Conservation (phyloP, 1,139 yeast species). For the Lodderomyces parapsilosis region DNA sequence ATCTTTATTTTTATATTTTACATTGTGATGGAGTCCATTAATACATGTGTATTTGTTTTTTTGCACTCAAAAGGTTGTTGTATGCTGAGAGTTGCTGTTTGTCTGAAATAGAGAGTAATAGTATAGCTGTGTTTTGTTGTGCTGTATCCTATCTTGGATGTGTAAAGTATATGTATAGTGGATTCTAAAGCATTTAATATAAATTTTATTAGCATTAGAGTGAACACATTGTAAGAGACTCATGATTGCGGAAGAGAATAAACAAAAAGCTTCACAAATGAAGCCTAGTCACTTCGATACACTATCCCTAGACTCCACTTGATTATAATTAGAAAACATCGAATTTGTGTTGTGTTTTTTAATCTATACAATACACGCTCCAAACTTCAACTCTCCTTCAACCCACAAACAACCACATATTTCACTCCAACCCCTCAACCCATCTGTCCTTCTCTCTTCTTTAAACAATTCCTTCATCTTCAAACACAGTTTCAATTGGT, state of each 20-base stretch:
- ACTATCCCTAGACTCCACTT: not conserved
- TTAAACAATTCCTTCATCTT: constrained; percentile 59
- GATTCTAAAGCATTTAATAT: constrained; percentile 1
- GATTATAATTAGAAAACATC: not conserved
- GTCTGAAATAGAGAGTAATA: not conserved
- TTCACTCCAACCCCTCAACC: not conserved
- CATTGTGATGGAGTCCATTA: not conserved
- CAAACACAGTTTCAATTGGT: constrained; percentile 96
- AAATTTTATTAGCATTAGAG: constrained; percentile 1
- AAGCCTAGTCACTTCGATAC: too few species aligned
- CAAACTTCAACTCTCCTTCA: not conserved
- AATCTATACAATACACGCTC: not conserved
- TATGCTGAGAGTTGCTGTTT: not conserved
- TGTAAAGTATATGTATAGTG: constrained; percentile 1
- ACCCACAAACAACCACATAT: too few species aligned
- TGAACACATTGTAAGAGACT: too few species aligned
- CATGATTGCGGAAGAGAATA: not conserved
- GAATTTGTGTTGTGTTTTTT: not conserved
- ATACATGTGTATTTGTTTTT: not conserved
- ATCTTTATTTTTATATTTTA: constrained; percentile 1
- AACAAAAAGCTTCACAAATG: too few species aligned
- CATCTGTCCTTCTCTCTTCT: not conserved
- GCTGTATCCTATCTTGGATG: not conserved
- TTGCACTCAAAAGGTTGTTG: not conserved
- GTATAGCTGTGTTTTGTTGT: not conserved